Percentiles rank a stretch among this genome's conserved stretches.
Conservation (phyloP, 306 rosid genomes). For the Leucaena leucocephala region DNA sequence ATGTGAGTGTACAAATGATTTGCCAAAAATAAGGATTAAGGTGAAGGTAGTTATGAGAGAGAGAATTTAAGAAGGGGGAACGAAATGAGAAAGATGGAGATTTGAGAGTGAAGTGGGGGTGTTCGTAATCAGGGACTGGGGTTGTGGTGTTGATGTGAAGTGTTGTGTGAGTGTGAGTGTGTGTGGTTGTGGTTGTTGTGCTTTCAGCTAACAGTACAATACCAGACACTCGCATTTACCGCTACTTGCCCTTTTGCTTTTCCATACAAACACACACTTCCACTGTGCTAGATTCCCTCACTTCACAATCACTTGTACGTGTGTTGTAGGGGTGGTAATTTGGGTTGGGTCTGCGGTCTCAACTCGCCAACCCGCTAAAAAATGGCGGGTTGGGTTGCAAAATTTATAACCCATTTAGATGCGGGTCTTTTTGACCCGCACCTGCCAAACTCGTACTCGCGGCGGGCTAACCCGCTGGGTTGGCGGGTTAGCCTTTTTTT, state of each 20-base stretch:
- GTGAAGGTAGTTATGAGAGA: background rate
- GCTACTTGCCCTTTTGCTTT: constrained; percentile 37
- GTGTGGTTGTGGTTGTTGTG: constrained; percentile 4
- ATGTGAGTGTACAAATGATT: background rate
- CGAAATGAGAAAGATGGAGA: constrained; percentile 3
- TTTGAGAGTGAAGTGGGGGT: background rate
- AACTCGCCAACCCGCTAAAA: too few species aligned
- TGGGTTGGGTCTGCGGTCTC: too few species aligned
- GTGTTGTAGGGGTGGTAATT: too few species aligned
- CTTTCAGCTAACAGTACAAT: background rate
- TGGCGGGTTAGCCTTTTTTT: too few species aligned
- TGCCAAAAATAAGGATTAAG: background rate
- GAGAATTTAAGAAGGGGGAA: background rate
- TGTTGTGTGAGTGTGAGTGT: constrained; percentile 2
- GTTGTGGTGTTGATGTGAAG: background rate
- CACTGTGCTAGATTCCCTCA: background rate
- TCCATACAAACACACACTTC: constrained; percentile 14
- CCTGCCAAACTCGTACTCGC: too few species aligned
- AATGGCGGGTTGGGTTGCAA: too few species aligned
- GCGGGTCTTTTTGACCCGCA: too few species aligned
- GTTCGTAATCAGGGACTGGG: background rate
- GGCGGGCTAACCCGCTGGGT: too few species aligned
- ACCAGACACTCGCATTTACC: constrained; percentile 40
- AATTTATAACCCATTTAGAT: too few species aligned
- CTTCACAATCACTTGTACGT: too few species aligned